Evolutionary conservation across 2,329 filamentous ascomycete genomes (phyloP).

Genomic region (Trichoderma guizhouense): DNA sequence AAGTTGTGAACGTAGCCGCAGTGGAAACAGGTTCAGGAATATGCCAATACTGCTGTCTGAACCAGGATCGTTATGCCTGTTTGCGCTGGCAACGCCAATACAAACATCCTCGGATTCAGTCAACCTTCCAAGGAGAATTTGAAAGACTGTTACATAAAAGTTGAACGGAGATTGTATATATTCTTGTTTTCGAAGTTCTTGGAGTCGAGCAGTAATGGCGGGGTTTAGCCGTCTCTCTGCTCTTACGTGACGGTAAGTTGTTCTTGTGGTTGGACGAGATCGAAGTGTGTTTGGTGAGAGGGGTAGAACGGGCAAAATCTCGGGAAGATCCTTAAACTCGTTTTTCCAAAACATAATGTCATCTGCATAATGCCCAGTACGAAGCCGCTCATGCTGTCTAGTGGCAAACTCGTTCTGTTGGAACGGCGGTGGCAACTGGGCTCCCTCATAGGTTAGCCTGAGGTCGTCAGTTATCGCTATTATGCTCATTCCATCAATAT

Average conservation of each 20-base stretch:
- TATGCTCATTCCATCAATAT: slow-evolving; percentile 47
- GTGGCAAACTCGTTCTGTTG: slow-evolving; percentile 38
- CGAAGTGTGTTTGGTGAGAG: neutral
- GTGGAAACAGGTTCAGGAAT: slow-evolving; percentile 48
- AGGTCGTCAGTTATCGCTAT: slow-evolving; percentile 43
- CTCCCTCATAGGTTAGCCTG: slow-evolving; percentile 39
- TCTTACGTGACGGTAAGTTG: neutral
- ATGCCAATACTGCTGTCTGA: slow-evolving; percentile 39
- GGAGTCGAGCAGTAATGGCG: neutral
- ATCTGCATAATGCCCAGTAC: slow-evolving; percentile 22
- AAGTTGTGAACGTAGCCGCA: slow-evolving; percentile 24
- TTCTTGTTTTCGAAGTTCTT: neutral
- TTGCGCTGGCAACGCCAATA: slow-evolving; percentile 49
- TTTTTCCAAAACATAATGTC: neutral
- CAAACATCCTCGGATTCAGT: slow-evolving; percentile 33
- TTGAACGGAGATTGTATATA: neutral
- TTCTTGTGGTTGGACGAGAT: neutral
- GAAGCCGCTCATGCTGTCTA: slow-evolving; percentile 29
- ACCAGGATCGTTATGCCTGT: slow-evolving; percentile 35
- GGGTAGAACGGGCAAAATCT: neutral
- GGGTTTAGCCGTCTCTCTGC: neutral
- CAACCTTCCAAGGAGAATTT: neutral
- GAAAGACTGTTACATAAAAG: neutral
- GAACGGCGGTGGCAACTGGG: slow-evolving; percentile 19
- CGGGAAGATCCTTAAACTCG: neutral